A percentile compares a stretch with the other conserved stretches of the same genome.
These are phyloP conservation scores for Delonix regia DNA, from an alignment of 306 rosid genomes.

Conservation along the genomic window DNA sequence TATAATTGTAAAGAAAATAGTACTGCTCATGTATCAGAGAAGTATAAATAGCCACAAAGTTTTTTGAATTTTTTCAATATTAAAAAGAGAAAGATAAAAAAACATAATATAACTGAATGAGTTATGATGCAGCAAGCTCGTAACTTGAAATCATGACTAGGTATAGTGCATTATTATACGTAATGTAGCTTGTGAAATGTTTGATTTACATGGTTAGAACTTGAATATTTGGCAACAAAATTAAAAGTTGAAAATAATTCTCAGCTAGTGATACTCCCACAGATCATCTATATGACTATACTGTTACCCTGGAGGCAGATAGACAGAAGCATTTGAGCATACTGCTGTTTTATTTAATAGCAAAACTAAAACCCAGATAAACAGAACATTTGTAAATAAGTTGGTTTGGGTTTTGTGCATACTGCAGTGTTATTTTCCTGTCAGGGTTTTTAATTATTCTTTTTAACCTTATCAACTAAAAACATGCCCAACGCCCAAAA, in stretches of 20 bases:
- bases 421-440: no score
- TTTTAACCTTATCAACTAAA: not conserved
- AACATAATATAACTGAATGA: slow-evolving; percentile 8
- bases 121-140: not conserved
- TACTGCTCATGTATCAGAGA: not conserved
- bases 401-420: not conserved
- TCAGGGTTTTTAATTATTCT: not conserved
- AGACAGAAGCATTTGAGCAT: not conserved
- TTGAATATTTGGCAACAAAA: not conserved
- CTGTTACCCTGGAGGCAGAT: not conserved
- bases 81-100: slow-evolving; percentile 17
- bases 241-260: not conserved
- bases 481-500: not conserved
- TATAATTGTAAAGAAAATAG: slow-evolving; percentile 1
- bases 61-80: not conserved
- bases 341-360: not conserved
- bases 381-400: not conserved
- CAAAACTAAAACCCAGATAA: slow-evolving; percentile 4
- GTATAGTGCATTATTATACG: not conserved
- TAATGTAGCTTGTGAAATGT: not conserved
- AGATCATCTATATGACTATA: not conserved
- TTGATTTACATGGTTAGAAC: not conserved
- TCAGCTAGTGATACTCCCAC: slow-evolving; percentile 3
- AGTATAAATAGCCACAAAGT: not conserved
- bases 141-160: slow-evolving; percentile 1